These are phyloP conservation scores for Daldinia decipiens DNA, from an alignment of 495 filamentous ascomycete species.

Conservation along the genomic window DNA sequence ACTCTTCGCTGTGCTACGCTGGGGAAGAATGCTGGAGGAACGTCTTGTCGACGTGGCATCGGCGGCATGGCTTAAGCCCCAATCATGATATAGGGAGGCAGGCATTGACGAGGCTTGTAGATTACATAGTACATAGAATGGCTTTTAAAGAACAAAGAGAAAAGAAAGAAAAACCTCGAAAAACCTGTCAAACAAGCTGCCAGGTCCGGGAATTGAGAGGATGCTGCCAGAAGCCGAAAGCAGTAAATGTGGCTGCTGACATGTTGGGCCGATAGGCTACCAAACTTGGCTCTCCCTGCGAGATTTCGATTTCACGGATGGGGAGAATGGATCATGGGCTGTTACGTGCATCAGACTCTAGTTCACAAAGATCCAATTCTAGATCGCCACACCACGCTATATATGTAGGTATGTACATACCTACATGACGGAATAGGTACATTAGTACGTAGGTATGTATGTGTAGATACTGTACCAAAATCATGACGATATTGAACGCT, in stretches of 20 bases:
- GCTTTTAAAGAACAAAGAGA: background rate
- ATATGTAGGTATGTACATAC: too few relatives aligned
- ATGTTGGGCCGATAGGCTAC: constrained; percentile 34
- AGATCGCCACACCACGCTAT: constrained; percentile 39
- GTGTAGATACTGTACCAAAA: constrained; percentile 15
- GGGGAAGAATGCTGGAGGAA: constrained; percentile 8
- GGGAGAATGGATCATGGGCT: constrained; percentile 8
- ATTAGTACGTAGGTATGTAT: background rate
- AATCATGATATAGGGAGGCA: constrained; percentile 1
- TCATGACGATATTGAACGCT: constrained; percentile 23
- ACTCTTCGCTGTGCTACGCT: constrained; percentile 8
- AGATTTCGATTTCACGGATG: constrained; percentile 39
- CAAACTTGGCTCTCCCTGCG: constrained; percentile 25
- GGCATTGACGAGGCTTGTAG: constrained; percentile 19
- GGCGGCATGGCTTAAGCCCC: background rate
- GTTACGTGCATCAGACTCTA: constrained; percentile 21
- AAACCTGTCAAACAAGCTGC: constrained; percentile 18
- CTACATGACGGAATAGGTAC: constrained; percentile 4
- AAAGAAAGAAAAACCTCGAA: background rate
- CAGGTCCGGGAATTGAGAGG: constrained; percentile 3
- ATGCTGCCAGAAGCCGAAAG: constrained; percentile 20
- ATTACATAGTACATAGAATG: too few relatives aligned
- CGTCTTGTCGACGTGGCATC: constrained; percentile 27
- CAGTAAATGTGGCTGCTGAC: constrained; percentile 31
- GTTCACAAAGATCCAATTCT: constrained; percentile 30